Evolutionary conservation across 805 yeast species (phyloP).

Genomic region (Lipomyces oligophaga): DNA sequence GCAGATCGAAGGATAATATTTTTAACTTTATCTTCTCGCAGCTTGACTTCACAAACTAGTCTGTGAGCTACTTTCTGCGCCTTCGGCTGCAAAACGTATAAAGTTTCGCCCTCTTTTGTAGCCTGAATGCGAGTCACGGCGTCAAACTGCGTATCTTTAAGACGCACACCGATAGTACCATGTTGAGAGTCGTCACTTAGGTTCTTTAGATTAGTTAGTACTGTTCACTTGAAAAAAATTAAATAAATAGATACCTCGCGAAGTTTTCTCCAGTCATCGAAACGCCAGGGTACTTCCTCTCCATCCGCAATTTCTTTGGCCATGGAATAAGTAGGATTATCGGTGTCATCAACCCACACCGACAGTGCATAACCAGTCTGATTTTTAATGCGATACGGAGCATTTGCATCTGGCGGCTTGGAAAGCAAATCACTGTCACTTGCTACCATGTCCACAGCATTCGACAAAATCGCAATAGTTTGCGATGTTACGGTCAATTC

Average conservation of each 20-base stretch:
- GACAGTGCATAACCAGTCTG: slow-evolving; percentile 81
- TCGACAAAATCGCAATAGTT: slow-evolving; percentile 71
- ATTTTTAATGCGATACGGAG: slow-evolving; percentile 76
- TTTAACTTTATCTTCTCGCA: slow-evolving; percentile 76
- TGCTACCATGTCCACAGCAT: slow-evolving; percentile 42
- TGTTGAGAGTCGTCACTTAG: slow-evolving; percentile 25
- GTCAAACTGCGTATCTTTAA: slow-evolving; percentile 55
- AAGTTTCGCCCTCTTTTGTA: slow-evolving; percentile 76
- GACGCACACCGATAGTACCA: slow-evolving; percentile 29
- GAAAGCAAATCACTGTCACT: slow-evolving; percentile 34
- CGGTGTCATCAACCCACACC: slow-evolving; percentile 67
- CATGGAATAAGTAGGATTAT: slow-evolving; percentile 31
- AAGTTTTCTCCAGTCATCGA: slow-evolving; percentile 87
- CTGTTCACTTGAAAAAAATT: not conserved
- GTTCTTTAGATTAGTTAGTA: slow-evolving; percentile 8
- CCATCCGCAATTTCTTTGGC: slow-evolving; percentile 43
- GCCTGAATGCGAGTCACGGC: slow-evolving; percentile 58
- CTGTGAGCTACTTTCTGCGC: slow-evolving; percentile 64
- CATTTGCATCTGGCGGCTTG: slow-evolving; percentile 68
- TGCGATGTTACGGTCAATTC: slow-evolving; percentile 80
- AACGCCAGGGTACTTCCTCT: slow-evolving; percentile 71
- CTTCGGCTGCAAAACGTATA: slow-evolving; percentile 64
- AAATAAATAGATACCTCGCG: slow-evolving; percentile 53
- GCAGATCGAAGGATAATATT: slow-evolving; percentile 75
- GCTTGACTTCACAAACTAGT: slow-evolving; percentile 62